These are phyloP conservation scores for Penicillium malachiteum DNA, from an alignment of 495 filamentous ascomycete genomes.

Conservation along the genomic window DNA sequence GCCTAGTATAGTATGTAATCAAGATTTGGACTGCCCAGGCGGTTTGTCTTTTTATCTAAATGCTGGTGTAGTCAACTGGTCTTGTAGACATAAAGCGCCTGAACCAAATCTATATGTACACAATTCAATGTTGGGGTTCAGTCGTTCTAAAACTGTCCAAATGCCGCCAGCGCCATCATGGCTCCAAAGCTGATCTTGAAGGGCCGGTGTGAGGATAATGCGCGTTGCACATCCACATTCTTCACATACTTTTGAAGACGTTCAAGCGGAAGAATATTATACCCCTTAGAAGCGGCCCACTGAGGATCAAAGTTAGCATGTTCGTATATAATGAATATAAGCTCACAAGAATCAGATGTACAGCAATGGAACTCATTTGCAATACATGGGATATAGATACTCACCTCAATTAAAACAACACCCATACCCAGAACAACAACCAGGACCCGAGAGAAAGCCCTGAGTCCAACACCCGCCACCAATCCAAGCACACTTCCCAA, in stretches of 20 bases:
- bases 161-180: conserved; percentile 76
- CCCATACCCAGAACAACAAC: conserved; percentile 70
- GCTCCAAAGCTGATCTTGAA: conserved; percentile 78
- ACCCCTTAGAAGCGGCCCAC: conserved; percentile 70
- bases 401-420: conserved; percentile 69
- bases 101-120: conserved; percentile 18
- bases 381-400: conserved; percentile 14
- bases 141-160: conserved; percentile 49
- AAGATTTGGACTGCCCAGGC: too few species aligned
- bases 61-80: not conserved
- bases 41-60: not conserved
- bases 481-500: conserved; percentile 69
- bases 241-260: conserved; percentile 59
- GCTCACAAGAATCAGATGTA: too few species aligned
- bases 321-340: too few species aligned
- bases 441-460: conserved; percentile 72
- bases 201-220: conserved; percentile 64
- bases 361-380: too few species aligned
- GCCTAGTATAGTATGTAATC: too few species aligned
- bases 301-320: conserved; percentile 27
- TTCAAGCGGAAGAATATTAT: conserved; percentile 65
- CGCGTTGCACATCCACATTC: conserved; percentile 54
- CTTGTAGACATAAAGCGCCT: not conserved
- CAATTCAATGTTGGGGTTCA: not conserved
- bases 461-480: conserved; percentile 65